Evolutionary conservation across 2,329 filamentous ascomycete species (phyloP), one percentile per base, ranked within the genome.

Genomic region (Ascochyta rabiei): DNA sequence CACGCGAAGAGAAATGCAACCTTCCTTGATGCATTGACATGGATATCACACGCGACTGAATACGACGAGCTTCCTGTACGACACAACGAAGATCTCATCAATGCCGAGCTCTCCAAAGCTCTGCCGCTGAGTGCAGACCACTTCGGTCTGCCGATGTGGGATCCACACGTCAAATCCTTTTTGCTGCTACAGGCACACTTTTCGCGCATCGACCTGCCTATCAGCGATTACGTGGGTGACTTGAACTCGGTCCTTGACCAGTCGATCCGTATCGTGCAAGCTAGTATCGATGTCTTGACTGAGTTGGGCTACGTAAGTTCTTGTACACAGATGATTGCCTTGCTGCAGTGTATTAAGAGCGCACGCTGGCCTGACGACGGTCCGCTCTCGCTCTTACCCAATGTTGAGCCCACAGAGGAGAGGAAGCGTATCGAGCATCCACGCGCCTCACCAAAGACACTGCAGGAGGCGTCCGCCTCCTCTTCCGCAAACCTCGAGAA

Each of bases 41-140:
- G 93, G 93, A 95, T 99, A 87, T 93, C 89, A 59, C 86, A 87
- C 47, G 95, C 96, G 1, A 91, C 89, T 2, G 95, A 99, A 79
- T 99, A 98, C 76, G 93, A 99, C 71, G 96, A 99, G 77, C 86
- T 99, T 0, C 95, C 95, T 0, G 95, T 99, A 21, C 91, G 95
- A 6, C 95, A 99, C 78, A 99, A 99, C 71, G 95, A 99, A 77
- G 96, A 99, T 71, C 85, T 99, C 39, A 92, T 99, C 80, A 99
- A 99, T 72, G 90, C 86, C 4, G 91, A 97, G 64, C 82, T 99
- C 3, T 91, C 92, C 6, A 85, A 87, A 53, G 91, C 92, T 59
- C 80, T 99, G 0, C 90, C 92, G 0, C 85, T 95, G 47, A 77
- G 81, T 26, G 84, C 82, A 5, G 83, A 86, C 16, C 74, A 77